Evolutionary conservation across 805 yeast species (phyloP), one percentile per base, ranked within the genome.

Genomic region (Yamadazyma tumulicola): DNA sequence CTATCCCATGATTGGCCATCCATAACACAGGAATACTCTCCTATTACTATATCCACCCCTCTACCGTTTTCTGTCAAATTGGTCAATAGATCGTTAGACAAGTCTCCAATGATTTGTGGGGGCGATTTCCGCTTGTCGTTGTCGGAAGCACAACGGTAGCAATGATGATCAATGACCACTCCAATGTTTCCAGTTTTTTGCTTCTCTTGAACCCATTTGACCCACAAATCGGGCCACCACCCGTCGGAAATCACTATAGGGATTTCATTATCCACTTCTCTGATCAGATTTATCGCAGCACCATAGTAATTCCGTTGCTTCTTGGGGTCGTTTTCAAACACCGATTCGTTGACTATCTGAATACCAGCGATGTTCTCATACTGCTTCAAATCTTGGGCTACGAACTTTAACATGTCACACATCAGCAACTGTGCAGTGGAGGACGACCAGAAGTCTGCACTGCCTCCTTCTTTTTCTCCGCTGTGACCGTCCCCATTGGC

Each of bases 201-300:
- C 23, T 72, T 69, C 21, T 61, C 52, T 32, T 70, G 71, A 6
- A 86, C 56, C 80, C 83, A 85, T 41, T 77, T 64, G 16, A 72
- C 79, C 85, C 88, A 85, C 52, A 77, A 85, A 44, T 74, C 74
- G 4, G 93, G 74, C 80, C 87, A 81, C 97, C 97, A 93, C 3
- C 95, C 95, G 54, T 91, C 97, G 2, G 96, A 85, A 22, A 91
- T 83, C 12, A 84, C 63, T 5, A 91, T 66, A 0, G 96, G 96
- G 21, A 87, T 58, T 2, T 57, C 57, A 1, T 55, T 31, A 51
- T 85, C 82, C 11, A 67, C 63, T 14, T 57, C 53, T 19, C 91
- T 67, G 27, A 91, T 80, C 26, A 71, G 69, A 21, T 67, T 64
- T 23, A 77, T 63, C 0, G 95, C 95, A 13, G 74, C 71, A 7